phyloP scores from a whole-genome alignment of 805 yeast genomes.

The Dipodascopsis uninucleata region DNA sequence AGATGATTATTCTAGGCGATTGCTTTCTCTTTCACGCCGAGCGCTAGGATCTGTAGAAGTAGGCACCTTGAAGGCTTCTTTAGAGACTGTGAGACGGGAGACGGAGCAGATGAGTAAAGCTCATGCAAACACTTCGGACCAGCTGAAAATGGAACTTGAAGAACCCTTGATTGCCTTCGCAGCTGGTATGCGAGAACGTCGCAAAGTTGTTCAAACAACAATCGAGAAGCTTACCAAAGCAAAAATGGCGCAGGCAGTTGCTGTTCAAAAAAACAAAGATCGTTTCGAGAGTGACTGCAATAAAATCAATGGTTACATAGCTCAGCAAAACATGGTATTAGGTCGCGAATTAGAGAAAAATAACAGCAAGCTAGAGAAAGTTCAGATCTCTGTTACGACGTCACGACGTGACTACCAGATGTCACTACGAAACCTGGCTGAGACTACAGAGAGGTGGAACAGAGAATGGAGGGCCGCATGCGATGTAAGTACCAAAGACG shows the following conservation, averaged over 20 bases:
- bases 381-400: slow-evolving; percentile 43
- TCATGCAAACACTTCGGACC: slow-evolving; percentile 51
- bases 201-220: slow-evolving; percentile 55
- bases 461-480: slow-evolving; percentile 68
- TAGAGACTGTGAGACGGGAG: slow-evolving; percentile 57
- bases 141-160: slow-evolving; percentile 49
- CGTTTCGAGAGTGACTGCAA: slow-evolving; percentile 57
- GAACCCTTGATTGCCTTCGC: slow-evolving; percentile 54
- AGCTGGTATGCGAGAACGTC: slow-evolving; percentile 49
- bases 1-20: slow-evolving; percentile 61
- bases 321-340: slow-evolving; percentile 64
- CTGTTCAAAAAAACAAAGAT: slow-evolving; percentile 38
- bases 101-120: slow-evolving; percentile 56
- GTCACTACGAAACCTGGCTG: slow-evolving; percentile 50
- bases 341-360: slow-evolving; percentile 68
- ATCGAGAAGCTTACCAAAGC: slow-evolving; percentile 53
- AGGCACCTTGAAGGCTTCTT: slow-evolving; percentile 56
- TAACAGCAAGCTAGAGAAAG: slow-evolving; percentile 52
- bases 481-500: slow-evolving; percentile 31
- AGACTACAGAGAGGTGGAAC: slow-evolving; percentile 59
- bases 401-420: slow-evolving; percentile 54
- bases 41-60: slow-evolving; percentile 54
- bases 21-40: slow-evolving; percentile 50
- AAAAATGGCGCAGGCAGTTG: slow-evolving; percentile 38
- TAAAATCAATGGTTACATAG: slow-evolving; percentile 54